Evolutionary conservation across 2,329 filamentous ascomycete genomes (phyloP).

Genomic region (Zymoseptoria ardabiliae): DNA sequence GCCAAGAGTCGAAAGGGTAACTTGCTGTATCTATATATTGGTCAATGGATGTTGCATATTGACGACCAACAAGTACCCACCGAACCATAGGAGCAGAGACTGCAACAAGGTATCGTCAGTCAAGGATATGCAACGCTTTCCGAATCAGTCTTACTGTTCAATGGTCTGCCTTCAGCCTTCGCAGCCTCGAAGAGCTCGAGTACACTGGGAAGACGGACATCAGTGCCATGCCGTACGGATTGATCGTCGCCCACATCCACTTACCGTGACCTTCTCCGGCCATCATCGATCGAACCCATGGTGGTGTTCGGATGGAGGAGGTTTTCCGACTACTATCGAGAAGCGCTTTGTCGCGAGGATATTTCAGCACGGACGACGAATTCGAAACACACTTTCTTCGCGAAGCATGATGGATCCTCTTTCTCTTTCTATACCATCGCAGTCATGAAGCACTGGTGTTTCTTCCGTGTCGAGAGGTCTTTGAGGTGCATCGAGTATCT

Average conservation of each 20-base stretch:
- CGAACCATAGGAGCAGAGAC: constrained; percentile 62
- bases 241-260: not conserved
- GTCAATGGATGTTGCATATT: not conserved
- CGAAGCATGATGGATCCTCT: too few relatives aligned
- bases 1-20: constrained; percentile 64
- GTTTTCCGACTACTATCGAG: not conserved
- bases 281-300: not conserved
- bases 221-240: not conserved
- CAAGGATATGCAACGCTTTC: not conserved
- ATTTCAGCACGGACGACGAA: too few relatives aligned
- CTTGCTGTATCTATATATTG: constrained; percentile 33
- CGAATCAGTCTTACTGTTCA: constrained; percentile 37
- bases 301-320: not conserved
- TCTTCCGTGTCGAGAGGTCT: too few relatives aligned
- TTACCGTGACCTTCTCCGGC: constrained; percentile 1
- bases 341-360: not conserved
- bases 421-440: too few relatives aligned
- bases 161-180: constrained; percentile 45
- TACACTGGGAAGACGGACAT: constrained; percentile 6
- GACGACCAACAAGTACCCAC: constrained; percentile 32
- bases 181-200: constrained; percentile 49
- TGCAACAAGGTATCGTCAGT: constrained; percentile 14
- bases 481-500: not conserved
- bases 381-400: too few relatives aligned
- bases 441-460: too few relatives aligned